A percentile compares a stretch with the other conserved stretches of the same genome.
These are phyloP conservation scores for Gossypium stocksii DNA, from an alignment of 345 rosid genomes.

Conservation along the genomic window DNA sequence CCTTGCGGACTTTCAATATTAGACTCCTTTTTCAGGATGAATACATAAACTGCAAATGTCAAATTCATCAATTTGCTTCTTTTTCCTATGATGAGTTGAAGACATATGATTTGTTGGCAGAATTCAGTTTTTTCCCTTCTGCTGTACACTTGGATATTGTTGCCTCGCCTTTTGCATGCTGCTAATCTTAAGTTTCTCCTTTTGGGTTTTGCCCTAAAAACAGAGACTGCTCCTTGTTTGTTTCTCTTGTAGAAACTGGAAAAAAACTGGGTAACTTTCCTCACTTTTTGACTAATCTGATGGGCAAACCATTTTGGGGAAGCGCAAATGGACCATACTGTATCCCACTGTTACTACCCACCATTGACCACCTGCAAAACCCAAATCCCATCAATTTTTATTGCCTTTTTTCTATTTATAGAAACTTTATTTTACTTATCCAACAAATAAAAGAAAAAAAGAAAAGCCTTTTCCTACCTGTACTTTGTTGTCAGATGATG, in stretches of 20 bases:
- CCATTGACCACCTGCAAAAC: slow-evolving; percentile 53
- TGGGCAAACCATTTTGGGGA: slow-evolving; percentile 82
- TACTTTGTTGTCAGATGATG: slow-evolving; percentile 86
- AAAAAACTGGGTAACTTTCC: too few species aligned
- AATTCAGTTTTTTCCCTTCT: too few species aligned
- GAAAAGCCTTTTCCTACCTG: slow-evolving; percentile 31
- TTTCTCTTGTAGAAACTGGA: too few species aligned
- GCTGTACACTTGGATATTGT: slow-evolving; percentile 21
- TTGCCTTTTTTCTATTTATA: slow-evolving; percentile 16
- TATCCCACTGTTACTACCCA: slow-evolving; percentile 52
- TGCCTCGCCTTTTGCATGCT: slow-evolving; percentile 4
- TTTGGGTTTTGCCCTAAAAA: too few species aligned
- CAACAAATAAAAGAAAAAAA: neutral
- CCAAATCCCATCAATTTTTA: neutral
- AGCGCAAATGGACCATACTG: slow-evolving; percentile 86
- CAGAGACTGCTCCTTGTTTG: too few species aligned
- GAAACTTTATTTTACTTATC: neutral
- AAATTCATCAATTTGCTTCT: neutral
- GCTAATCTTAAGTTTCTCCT: neutral
- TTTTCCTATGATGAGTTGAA: neutral
- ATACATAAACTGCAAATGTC: neutral
- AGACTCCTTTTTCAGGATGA: neutral
- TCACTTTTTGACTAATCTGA: slow-evolving; percentile 39
- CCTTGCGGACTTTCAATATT: slow-evolving; percentile 25
- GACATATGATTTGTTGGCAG: neutral